Conservation (phyloP, 176 grass and related monocot species). For the Coix lacrymajobi region DNA sequence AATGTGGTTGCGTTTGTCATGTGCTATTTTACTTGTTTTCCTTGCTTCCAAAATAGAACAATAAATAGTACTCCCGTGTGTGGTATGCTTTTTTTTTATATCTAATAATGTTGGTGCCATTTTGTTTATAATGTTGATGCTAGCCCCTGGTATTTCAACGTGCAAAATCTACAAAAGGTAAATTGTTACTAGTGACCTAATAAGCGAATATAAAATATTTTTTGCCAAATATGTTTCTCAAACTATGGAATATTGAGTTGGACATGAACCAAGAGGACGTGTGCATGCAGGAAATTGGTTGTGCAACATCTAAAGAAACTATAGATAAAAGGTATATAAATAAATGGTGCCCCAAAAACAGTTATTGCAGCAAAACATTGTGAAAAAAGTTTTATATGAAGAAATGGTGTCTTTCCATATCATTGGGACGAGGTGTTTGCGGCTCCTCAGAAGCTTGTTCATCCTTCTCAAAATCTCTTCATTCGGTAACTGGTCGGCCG, state of each 20-base stretch:
- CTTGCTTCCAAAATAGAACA: neutral
- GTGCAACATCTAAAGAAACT: neutral
- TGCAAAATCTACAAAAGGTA: neutral
- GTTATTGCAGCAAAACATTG: neutral
- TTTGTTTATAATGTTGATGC: neutral
- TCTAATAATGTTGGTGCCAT: neutral
- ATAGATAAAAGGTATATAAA: neutral
- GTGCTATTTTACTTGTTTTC: slow-evolving; percentile 5
- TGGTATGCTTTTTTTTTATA: neutral
- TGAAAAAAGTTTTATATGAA: neutral
- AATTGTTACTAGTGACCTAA: neutral
- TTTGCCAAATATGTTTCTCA: neutral
- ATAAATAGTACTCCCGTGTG: too few relatives aligned
- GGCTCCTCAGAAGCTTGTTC: too few relatives aligned
- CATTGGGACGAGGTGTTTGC: too few relatives aligned
- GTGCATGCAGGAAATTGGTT: neutral
- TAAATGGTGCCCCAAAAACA: neutral
- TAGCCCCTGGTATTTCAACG: neutral
- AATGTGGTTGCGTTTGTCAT: neutral
- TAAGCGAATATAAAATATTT: neutral
- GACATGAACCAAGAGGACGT: neutral
- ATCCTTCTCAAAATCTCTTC: too few relatives aligned
- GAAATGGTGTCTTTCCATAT: neutral
- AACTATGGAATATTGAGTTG: neutral
- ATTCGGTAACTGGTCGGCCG: too few relatives aligned